Evolutionary conservation across 2,329 filamentous ascomycete species (phyloP).

Genomic region (Fusarium torreyae): DNA sequence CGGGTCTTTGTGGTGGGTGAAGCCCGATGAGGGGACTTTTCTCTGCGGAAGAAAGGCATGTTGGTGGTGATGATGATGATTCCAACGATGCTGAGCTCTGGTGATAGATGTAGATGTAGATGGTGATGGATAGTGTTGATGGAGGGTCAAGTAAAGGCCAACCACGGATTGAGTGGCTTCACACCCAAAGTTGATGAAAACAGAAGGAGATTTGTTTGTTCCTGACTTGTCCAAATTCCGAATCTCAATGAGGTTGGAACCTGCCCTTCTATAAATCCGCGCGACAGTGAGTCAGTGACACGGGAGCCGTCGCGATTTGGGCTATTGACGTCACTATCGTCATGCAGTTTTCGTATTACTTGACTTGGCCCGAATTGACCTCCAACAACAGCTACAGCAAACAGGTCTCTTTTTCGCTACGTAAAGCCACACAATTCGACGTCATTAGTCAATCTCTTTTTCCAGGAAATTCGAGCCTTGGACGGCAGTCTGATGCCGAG

Average conservation of each 20-base stretch:
- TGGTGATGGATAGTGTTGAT: not conserved
- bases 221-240: not conserved
- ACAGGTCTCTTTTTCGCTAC: constrained; percentile 5
- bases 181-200: not conserved
- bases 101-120: not conserved
- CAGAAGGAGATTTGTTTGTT: constrained; percentile 16
- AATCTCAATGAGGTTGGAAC: constrained; percentile 7
- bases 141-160: constrained; percentile 10
- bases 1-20: constrained; percentile 12
- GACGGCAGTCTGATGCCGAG: constrained; percentile 44
- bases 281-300: constrained; percentile 2
- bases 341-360: constrained; percentile 16
- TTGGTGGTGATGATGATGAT: constrained; percentile 3
- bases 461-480: constrained; percentile 15
- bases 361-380: constrained; percentile 1
- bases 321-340: constrained; percentile 38
- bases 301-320: constrained; percentile 4
- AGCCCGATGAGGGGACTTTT: constrained; percentile 36
- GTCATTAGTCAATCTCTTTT: constrained; percentile 26
- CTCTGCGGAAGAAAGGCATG: constrained; percentile 36
- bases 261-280: constrained; percentile 32
- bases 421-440: constrained; percentile 33
- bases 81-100: not conserved
- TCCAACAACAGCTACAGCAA: constrained; percentile 12
- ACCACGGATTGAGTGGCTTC: not conserved